phyloP scores from a whole-genome alignment of 257 asterid species.

The Nicotiana benthamiana region DNA sequence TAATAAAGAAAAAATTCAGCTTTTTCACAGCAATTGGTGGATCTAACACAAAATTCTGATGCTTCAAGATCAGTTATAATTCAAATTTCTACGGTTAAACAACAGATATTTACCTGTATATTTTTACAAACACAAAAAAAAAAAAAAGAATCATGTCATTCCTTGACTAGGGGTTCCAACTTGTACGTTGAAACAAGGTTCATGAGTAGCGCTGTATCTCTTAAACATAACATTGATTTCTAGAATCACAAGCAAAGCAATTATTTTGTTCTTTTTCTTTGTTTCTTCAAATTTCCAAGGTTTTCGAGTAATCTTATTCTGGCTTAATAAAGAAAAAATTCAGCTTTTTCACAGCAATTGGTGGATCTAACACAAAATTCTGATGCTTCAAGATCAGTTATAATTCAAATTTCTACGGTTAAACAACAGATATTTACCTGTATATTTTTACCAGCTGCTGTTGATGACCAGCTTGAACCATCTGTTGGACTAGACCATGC shows the following conservation, averaged over 20 bases:
- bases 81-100: neutral
- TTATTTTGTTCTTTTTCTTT: neutral
- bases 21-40: neutral
- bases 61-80: constrained; percentile 6
- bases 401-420: neutral
- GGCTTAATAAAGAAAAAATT: neutral
- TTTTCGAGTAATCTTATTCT: neutral
- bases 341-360: neutral
- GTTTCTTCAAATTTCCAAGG: neutral
- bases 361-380: neutral
- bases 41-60: neutral
- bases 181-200: neutral
- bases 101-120: constrained; percentile 54
- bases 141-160: neutral
- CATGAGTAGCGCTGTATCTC: neutral
- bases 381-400: constrained; percentile 3
- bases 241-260: neutral
- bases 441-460: constrained; percentile 77
- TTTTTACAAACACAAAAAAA: constrained; percentile 22
- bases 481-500: constrained; percentile 92
- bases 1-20: neutral
- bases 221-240: neutral
- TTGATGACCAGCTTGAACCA: constrained; percentile 90
- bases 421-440: constrained; percentile 39
- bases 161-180: neutral